Conservation (phyloP, 2,329 filamentous ascomycete genomes). For the Aspergillus versicolor region DNA sequence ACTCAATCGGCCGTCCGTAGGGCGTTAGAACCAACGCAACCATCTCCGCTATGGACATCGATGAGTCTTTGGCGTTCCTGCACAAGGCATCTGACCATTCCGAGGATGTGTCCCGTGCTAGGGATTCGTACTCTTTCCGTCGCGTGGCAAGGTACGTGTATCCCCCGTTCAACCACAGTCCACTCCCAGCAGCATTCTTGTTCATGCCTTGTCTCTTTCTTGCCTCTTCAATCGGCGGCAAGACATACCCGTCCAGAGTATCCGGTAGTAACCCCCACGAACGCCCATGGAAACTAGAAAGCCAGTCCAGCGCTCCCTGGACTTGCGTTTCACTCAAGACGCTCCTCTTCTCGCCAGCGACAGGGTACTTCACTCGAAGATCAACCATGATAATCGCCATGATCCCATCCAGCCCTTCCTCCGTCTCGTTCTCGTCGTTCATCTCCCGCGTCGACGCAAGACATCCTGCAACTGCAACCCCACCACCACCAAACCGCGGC, state of each 20-base stretch:
- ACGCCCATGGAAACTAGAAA: conserved; percentile 59
- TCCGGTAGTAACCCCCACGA: conserved; percentile 45
- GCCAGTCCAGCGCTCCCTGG: conserved; percentile 59
- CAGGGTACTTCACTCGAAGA: conserved; percentile 53
- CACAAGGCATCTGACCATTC: conserved; percentile 60
- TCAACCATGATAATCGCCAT: conserved; percentile 61
- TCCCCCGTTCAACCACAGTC: conserved; percentile 64
- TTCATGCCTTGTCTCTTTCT: conserved; percentile 27
- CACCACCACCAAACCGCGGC: conserved; percentile 43
- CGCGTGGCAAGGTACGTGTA: conserved; percentile 69
- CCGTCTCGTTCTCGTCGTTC: conserved; percentile 12
- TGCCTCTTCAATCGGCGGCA: conserved; percentile 58
- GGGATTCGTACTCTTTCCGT: conserved; percentile 53
- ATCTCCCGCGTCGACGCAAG: conserved; percentile 45
- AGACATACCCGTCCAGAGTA: conserved; percentile 27
- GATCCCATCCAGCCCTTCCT: conserved; percentile 29
- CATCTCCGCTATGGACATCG: conserved; percentile 50
- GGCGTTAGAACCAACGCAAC: conserved; percentile 55
- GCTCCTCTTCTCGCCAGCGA: conserved; percentile 46
- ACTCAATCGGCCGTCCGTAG: conserved; percentile 48
- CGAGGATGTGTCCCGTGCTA: conserved; percentile 48
- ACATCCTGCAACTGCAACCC: conserved; percentile 52
- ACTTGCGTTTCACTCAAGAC: conserved; percentile 51
- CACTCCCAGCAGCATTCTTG: conserved; percentile 18
- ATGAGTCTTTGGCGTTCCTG: conserved; percentile 17